Conservation (phyloP, 1,284 basidiomycete species). For the Ceratorhiza oryzae-sativae region DNA sequence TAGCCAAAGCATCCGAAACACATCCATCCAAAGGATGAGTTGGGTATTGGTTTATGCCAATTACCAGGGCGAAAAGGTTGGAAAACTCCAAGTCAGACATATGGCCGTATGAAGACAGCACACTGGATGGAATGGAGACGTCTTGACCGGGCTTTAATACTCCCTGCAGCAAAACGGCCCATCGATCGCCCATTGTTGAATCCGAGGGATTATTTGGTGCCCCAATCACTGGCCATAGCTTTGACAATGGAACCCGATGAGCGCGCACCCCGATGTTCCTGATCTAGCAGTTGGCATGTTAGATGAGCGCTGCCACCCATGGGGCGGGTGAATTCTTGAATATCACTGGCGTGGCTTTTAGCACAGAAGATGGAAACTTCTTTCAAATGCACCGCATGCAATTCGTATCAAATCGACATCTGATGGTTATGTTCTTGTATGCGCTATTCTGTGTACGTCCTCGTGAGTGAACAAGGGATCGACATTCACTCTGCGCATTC, state of each 20-base stretch:
- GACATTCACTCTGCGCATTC: no score
- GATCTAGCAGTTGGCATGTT: no score
- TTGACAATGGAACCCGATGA: not conserved
- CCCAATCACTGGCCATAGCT: not conserved
- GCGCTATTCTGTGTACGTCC: no score
- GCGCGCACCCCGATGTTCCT: no score
- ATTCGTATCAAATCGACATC: no score
- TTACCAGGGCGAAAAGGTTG: slow-evolving; percentile 7
- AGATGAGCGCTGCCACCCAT: no score
- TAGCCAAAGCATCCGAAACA: not conserved
- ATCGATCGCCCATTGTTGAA: not conserved
- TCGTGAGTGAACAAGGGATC: no score
- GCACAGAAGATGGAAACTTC: no score
- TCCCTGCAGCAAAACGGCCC: not conserved
- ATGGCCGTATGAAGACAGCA: not conserved
- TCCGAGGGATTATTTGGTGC: not conserved
- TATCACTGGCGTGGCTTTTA: no score
- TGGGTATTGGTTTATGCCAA: slow-evolving; percentile 16
- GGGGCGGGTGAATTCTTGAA: no score
- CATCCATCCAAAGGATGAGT: not conserved
- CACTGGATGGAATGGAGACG: not conserved
- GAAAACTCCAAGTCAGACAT: not conserved
- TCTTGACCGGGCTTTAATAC: not conserved
- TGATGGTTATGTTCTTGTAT: no score
- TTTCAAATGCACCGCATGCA: no score